Evolutionary conservation across 1,284 basidiomycete genomes (phyloP).

Genomic region (Athelia psychrophila): DNA sequence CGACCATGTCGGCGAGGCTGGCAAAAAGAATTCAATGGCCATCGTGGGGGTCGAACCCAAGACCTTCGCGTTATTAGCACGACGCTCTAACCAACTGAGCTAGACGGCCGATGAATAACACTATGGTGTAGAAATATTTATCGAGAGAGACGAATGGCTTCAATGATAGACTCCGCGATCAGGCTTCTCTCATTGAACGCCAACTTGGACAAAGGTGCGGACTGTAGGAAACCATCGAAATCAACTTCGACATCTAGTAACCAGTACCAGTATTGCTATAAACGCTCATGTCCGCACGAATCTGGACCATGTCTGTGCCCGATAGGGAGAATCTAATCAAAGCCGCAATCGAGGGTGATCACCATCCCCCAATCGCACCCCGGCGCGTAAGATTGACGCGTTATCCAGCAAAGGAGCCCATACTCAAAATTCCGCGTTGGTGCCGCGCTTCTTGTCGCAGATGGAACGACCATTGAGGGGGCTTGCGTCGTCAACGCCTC

Average conservation of each 20-base stretch:
- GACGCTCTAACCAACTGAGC: constrained; percentile 23
- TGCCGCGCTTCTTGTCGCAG: constrained; percentile 69
- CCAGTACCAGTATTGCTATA: too few relatives aligned
- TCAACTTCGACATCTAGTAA: too few relatives aligned
- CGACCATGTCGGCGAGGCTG: too few relatives aligned
- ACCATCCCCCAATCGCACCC: not conserved
- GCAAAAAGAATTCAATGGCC: constrained; percentile 14
- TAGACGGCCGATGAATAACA: constrained; percentile 11
- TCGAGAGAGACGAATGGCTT: not conserved
- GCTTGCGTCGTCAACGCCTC: constrained; percentile 92
- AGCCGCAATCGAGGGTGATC: not conserved
- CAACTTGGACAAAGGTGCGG: too few relatives aligned
- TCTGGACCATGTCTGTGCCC: constrained; percentile 1
- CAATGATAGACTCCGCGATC: not conserved
- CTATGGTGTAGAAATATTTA: not conserved
- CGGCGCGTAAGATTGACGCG: too few relatives aligned
- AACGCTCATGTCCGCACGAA: not conserved
- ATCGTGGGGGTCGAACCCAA: constrained; percentile 25
- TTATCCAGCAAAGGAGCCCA: too few relatives aligned
- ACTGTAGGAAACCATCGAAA: too few relatives aligned
- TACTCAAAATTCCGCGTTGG: constrained; percentile 92
- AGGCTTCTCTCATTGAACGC: too few relatives aligned
- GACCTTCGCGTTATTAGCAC: constrained; percentile 26
- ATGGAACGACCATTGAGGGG: constrained; percentile 71
- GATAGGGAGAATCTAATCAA: not conserved